Conservation (phyloP, 495 filamentous ascomycete species). For the Clohesyomyces aquaticus region DNA sequence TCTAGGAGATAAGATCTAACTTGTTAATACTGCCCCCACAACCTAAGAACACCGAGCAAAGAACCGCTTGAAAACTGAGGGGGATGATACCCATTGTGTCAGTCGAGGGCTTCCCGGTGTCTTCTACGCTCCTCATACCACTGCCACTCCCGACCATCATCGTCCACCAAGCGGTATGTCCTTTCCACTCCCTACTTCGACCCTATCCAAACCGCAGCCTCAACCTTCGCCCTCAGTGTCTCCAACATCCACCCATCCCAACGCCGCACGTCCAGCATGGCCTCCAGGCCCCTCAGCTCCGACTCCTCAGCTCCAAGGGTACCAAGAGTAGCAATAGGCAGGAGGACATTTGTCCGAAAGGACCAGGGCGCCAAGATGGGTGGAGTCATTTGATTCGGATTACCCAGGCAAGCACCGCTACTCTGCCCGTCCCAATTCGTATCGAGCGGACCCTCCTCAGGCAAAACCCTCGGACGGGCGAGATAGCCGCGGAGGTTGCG, state of each 20-base stretch:
- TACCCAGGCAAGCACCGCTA: too few species aligned
- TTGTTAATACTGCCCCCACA: too few species aligned
- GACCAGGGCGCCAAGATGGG: background rate
- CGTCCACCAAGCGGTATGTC: too few species aligned
- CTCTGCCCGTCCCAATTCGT: background rate
- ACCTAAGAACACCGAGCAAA: too few species aligned
- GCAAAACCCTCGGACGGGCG: background rate
- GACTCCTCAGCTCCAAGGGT: background rate
- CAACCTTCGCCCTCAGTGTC: constrained; percentile 39
- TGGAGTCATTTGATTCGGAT: background rate
- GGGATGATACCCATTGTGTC: too few species aligned
- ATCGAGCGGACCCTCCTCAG: too few species aligned
- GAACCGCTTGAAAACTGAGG: too few species aligned
- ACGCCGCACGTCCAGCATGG: constrained; percentile 16
- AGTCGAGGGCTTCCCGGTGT: too few species aligned
- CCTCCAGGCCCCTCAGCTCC: background rate
- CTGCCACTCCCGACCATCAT: too few species aligned
- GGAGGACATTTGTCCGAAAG: constrained; percentile 29
- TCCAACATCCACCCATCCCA: constrained; percentile 46
- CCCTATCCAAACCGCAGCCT: background rate
- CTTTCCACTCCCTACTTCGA: background rate
- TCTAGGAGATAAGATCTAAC: too few species aligned
- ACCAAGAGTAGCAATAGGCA: constrained; percentile 30
- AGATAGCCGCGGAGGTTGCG: background rate
- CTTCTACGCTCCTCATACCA: too few species aligned